Percentiles rank a stretch among this genome's conserved stretches.
phyloP scores from a whole-genome alignment of 768 basidiomycete species.

The Paxillus involutus region DNA sequence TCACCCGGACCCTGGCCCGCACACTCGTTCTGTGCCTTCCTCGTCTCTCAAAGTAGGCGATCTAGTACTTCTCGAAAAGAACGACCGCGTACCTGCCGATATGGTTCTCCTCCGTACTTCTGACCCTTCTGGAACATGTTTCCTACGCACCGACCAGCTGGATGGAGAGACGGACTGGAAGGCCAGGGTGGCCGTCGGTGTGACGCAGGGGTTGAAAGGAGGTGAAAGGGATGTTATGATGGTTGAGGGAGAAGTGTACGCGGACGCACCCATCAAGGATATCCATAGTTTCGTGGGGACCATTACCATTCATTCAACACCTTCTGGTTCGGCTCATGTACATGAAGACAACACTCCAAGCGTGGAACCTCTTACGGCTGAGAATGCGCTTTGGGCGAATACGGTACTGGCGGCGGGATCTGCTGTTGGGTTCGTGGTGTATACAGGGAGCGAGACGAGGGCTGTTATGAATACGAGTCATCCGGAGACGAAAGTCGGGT shows the following conservation, averaged over 20 bases:
- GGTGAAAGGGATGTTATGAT: constrained; percentile 50
- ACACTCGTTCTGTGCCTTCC: constrained; percentile 80
- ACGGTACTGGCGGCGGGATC: constrained; percentile 95
- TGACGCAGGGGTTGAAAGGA: constrained; percentile 20
- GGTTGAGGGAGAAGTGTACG: constrained; percentile 89
- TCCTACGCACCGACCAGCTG: constrained; percentile 95
- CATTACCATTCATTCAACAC: constrained; percentile 65
- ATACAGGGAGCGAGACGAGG: constrained; percentile 92
- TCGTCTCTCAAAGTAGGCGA: constrained; percentile 90
- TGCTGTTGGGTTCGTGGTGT: constrained; percentile 89
- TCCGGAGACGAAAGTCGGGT: constrained; percentile 90
- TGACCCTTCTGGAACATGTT: constrained; percentile 90
- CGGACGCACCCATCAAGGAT: constrained; percentile 95
- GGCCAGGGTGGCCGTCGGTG: constrained; percentile 75
- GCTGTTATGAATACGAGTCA: constrained; percentile 99
- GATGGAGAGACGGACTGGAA: constrained; percentile 99
- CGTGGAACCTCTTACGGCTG: constrained; percentile 87
- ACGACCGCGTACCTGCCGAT: constrained; percentile 95
- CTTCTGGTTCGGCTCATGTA: constrained; percentile 30
- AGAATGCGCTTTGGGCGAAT: constrained; percentile 96
- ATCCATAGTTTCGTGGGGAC: constrained; percentile 96
- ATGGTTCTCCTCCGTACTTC: constrained; percentile 86
- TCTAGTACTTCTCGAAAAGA: constrained; percentile 90
- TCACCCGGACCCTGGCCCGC: constrained; percentile 39
- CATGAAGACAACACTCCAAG: constrained; percentile 38